Conservation (phyloP, 2,329 filamentous ascomycete species). For the Xylariaceae sp. region DNA sequence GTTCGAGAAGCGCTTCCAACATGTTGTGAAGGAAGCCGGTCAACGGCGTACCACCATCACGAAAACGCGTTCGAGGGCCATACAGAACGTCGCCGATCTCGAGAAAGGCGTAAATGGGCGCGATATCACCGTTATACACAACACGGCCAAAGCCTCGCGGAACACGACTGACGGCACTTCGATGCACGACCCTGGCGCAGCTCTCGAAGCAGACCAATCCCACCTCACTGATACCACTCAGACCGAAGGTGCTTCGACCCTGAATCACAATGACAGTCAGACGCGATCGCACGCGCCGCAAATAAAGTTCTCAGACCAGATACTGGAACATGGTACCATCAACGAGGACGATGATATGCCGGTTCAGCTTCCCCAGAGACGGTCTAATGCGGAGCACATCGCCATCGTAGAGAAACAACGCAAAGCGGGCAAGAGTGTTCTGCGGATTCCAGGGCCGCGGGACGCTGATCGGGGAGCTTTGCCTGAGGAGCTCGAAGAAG, state of each 20-base stretch:
- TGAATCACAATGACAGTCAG: constrained; percentile 6
- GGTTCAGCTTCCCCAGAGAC: constrained; percentile 40
- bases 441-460: constrained; percentile 85
- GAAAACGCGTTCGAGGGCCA: constrained; percentile 49
- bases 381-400: constrained; percentile 70
- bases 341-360: constrained; percentile 37
- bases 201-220: constrained; percentile 17
- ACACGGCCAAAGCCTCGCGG: constrained; percentile 44
- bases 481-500: constrained; percentile 46
- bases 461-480: constrained; percentile 79
- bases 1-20: constrained; percentile 95
- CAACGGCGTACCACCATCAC: constrained; percentile 56
- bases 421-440: constrained; percentile 60
- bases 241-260: constrained; percentile 11
- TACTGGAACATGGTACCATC: constrained; percentile 51
- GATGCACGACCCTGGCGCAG: constrained; percentile 32
- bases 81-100: constrained; percentile 36
- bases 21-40: constrained; percentile 68
- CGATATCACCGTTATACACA: constrained; percentile 58
- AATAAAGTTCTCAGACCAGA: constrained; percentile 37
- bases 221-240: constrained; percentile 10
- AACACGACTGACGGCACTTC: constrained; percentile 55
- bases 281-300: constrained; percentile 29
- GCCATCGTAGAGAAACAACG: constrained; percentile 81
- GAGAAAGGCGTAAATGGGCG: constrained; percentile 60